These are phyloP conservation scores for Isabelozyma gotoi DNA, from an alignment of 805 yeast species.

Conservation along the genomic window DNA sequence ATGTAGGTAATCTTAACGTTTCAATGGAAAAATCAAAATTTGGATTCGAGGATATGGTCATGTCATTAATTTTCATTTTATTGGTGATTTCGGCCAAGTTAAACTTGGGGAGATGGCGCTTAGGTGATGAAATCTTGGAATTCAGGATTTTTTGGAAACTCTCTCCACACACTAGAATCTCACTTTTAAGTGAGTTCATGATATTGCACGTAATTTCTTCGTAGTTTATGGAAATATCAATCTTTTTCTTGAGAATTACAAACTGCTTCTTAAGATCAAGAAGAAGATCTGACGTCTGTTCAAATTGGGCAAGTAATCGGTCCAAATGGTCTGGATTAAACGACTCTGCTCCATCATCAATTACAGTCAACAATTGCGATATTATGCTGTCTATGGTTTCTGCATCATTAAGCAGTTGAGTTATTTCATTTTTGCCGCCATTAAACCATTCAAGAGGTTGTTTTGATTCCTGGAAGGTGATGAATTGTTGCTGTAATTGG, in stretches of 20 bases:
- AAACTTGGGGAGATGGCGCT: constrained; percentile 12
- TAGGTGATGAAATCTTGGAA: constrained; percentile 16
- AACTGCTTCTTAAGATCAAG: constrained; percentile 23
- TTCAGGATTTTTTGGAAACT: constrained; percentile 14
- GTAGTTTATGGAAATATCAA: constrained; percentile 27
- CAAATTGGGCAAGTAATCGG: constrained; percentile 23
- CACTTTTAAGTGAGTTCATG: constrained; percentile 20
- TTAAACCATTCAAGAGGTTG: constrained; percentile 20
- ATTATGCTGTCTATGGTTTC: constrained; percentile 24
- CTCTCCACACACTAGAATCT: constrained; percentile 23
- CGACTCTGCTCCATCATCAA: constrained; percentile 5
- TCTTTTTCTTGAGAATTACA: constrained; percentile 18
- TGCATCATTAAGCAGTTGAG: constrained; percentile 16
- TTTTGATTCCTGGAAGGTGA: constrained; percentile 1
- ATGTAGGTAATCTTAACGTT: constrained; percentile 28
- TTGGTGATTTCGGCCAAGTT: constrained; percentile 17
- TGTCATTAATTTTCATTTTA: constrained; percentile 21
- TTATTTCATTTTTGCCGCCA: constrained; percentile 20
- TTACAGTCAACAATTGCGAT: constrained; percentile 14
- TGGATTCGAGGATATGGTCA: constrained; percentile 5
- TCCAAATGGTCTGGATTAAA: neutral
- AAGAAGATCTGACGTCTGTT: constrained; percentile 22
- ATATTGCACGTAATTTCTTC: constrained; percentile 25
- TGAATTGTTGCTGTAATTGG: constrained; percentile 15
- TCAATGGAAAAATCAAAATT: constrained; percentile 12